phyloP scores from a whole-genome alignment of 345 rosid species.

The Sisymbrium altissimum region DNA sequence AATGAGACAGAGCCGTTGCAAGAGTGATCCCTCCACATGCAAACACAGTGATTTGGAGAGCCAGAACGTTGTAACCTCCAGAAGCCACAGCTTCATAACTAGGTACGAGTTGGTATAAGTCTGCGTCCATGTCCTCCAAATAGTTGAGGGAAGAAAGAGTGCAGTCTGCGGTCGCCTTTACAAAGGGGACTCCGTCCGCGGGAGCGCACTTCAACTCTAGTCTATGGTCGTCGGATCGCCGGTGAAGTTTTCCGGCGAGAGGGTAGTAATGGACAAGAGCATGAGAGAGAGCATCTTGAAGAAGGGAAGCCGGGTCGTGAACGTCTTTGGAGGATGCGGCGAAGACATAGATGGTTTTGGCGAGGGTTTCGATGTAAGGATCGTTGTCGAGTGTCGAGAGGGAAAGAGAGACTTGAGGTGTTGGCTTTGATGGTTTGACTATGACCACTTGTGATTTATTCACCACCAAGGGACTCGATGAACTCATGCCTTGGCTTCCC shows the following conservation, averaged over 20 bases:
- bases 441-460: constrained; percentile 25
- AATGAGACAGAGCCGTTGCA: constrained; percentile 57
- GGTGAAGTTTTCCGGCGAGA: constrained; percentile 55
- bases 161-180: constrained; percentile 38
- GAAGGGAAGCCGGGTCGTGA: constrained; percentile 35
- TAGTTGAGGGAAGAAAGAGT: constrained; percentile 42
- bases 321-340: neutral
- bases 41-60: constrained; percentile 50
- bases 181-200: constrained; percentile 48
- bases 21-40: constrained; percentile 57
- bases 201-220: constrained; percentile 40
- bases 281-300: constrained; percentile 51
- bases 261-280: constrained; percentile 54
- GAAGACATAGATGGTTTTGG: constrained; percentile 51
- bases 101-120: constrained; percentile 33
- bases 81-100: constrained; percentile 12
- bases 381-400: constrained; percentile 55
- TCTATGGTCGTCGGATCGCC: constrained; percentile 37
- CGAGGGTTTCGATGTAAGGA: constrained; percentile 39
- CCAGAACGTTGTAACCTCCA: constrained; percentile 20
- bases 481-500: constrained; percentile 26
- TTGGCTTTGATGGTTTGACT: constrained; percentile 47
- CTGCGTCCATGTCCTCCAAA: constrained; percentile 42
- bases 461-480: constrained; percentile 27
- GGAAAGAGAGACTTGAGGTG: constrained; percentile 45